Conservation (phyloP, 371 early-diverging fungal species). For the Mucor plumbeus region DNA sequence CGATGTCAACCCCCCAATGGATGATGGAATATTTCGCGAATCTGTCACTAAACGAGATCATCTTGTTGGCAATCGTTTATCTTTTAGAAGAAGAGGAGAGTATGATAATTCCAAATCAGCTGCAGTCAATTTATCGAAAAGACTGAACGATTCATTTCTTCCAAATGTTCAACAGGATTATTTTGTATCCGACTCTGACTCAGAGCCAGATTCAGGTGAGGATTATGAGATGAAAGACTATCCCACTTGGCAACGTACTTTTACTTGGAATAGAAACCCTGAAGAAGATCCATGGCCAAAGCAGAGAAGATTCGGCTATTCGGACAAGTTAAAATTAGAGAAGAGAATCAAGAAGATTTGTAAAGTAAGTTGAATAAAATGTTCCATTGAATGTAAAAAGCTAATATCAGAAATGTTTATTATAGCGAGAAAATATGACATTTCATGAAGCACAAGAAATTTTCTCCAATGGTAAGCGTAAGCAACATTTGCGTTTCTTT, state of each 20-base stretch:
- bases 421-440: conserved; percentile 23
- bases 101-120: neutral
- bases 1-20: neutral
- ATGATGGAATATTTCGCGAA: neutral
- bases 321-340: conserved; percentile 29
- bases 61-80: conserved; percentile 18
- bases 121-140: neutral
- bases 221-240: conserved; percentile 14
- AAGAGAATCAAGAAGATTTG: conserved; percentile 35
- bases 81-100: conserved; percentile 1
- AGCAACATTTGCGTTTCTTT: conserved; percentile 10
- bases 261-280: neutral
- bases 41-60: neutral
- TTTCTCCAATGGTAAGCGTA: conserved; percentile 3
- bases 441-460: conserved; percentile 20
- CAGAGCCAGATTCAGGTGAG: conserved; percentile 29
- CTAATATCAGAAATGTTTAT: neutral
- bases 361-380: conserved; percentile 11
- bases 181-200: conserved; percentile 34
- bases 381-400: too few relatives aligned
- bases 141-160: conserved; percentile 14
- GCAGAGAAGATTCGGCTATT: conserved; percentile 21
- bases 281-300: conserved; percentile 20
- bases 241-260: conserved; percentile 23
- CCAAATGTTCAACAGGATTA: conserved; percentile 17